Base-by-base conservation (phyloP, 164 flowering plant genomes). In the Paratinospora sagittata region DNA sequence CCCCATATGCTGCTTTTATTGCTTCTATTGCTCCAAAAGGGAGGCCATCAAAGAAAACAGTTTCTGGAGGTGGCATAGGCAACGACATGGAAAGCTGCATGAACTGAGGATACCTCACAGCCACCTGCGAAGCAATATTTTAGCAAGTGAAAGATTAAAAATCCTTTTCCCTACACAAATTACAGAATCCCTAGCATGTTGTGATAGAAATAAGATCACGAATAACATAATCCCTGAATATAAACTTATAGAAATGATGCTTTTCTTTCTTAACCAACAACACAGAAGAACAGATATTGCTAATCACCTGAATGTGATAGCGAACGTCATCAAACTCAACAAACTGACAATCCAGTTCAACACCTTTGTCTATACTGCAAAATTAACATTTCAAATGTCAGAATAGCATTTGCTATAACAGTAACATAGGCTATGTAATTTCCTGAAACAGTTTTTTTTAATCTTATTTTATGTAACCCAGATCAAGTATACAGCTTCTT, bases 11-110 rank as follows among this genome's bases (percentile, higher is more conserved):
- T 39, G 90, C 81, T 75, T 95, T 95, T 63, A 91, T 84, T 64
- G 99, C 99, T 77, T 95, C 99, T 69, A 92, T 84, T 66, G 97
- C 96, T 73, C 97, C 98, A 74, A 76, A 81, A 8, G 99, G 99
- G 73, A 95, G 96, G 63, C 99, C 99, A 9, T 80, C 89, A 52
- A 78, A 30, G 77, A 89, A 89, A 72, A 85, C 76, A 67, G 97
- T 84, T 72, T 86, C 98, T 47, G 93, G 89, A 68, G 98, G 94
- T 10, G 99, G 99, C 23, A 82, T 72, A 6, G 99, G 99, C 67
- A 95, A 75, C 34, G 97, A 86, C 57, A 95, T 80, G 17, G 99
- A 95, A 26, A 92, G 73, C 72, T 84, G 69, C 72, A 92, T 55
- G 72, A 84, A 37, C 58, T 90, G 89, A 11, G 99, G 90, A 77